Percentiles rank a stretch among this genome's conserved stretches.
Evolutionary conservation across 2,329 filamentous ascomycete species (phyloP).

Genomic region (Phaeophleospora eucalypticola): DNA sequence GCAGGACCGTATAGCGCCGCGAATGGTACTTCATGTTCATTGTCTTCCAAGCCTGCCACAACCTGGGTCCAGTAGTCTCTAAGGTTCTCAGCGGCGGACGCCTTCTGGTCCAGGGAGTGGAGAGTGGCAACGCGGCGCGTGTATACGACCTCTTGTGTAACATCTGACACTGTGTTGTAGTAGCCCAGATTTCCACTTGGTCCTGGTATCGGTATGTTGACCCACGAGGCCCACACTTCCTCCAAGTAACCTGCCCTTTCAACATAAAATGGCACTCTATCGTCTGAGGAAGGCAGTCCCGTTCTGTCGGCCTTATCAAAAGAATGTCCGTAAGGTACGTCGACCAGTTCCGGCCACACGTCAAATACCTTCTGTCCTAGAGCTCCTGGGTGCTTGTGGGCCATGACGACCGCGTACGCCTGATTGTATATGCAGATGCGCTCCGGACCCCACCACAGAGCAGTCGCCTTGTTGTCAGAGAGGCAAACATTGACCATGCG

Average conservation of each 20-base stretch:
- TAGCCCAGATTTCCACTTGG: slow-evolving; percentile 8
- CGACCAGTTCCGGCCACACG: slow-evolving; percentile 12
- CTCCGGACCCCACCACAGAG: slow-evolving; percentile 26
- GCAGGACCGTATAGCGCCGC: slow-evolving; percentile 14
- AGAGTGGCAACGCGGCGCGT: slow-evolving; percentile 19
- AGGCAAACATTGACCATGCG: slow-evolving; percentile 18
- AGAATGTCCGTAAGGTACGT: slow-evolving; percentile 4
- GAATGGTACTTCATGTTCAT: slow-evolving; percentile 20
- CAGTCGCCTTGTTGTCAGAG: slow-evolving; percentile 16
- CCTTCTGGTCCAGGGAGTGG: slow-evolving; percentile 12
- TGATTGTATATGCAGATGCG: slow-evolving; percentile 37
- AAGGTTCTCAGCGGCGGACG: slow-evolving; percentile 9
- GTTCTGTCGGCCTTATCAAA: slow-evolving; percentile 15
- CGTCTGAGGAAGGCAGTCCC: slow-evolving; percentile 9
- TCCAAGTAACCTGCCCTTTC: slow-evolving; percentile 12
- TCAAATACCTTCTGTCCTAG: slow-evolving; percentile 16
- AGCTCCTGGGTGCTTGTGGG: slow-evolving; percentile 26
- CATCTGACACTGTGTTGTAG: slow-evolving; percentile 16
- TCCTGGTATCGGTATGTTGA: slow-evolving; percentile 13
- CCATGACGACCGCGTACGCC: slow-evolving; percentile 31
- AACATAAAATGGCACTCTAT: slow-evolving; percentile 11
- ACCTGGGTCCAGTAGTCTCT: slow-evolving; percentile 18
- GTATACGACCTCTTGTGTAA: slow-evolving; percentile 16
- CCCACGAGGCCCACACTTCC: slow-evolving; percentile 17
- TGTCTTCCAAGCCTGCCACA: slow-evolving; percentile 11